Evolutionary conservation across 768 basidiomycete species (phyloP), one percentile per base, ranked within the genome.

Genomic region (Macrolepiota fuliginosa): DNA sequence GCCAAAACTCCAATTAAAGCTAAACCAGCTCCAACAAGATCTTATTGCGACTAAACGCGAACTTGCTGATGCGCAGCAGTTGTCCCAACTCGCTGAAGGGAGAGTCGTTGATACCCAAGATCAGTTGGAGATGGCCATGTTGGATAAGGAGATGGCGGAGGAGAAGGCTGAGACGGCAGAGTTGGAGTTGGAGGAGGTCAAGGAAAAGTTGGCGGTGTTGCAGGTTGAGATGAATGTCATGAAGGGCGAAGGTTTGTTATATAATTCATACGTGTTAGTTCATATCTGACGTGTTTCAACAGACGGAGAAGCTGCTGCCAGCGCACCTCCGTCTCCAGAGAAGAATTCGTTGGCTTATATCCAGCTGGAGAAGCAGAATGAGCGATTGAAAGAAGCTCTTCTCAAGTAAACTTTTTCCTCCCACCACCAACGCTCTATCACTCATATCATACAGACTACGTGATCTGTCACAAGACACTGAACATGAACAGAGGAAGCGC

Each of bases 71-170:
- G 75, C 86, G 7, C 82, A 90, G 63, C 89, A 93, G 62, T 77
- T 94, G n/a, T 80, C 86, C 0, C 82, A 87, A 36, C 76, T 94
- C 36, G 77, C 87, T 0, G 92, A 96, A 64, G 76, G 76, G 15
- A 81, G 91, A 24, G 77, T 92, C 1, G 75, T 88, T 2, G 96
- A 98, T 71, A 72, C 89, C 1, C 86, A 91, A 56, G 96, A 98
- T 61, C 92, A 96, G 70, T 76, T 98, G 40, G 97, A 99, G 76
- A 94, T 98, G 90, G 82, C 87, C 2, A 92, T 92, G 83, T 75
- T 99, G 66, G 97, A 99, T 71, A 94, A 94, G 75, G 97, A 99
- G 72, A 87, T 98, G 40, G 96, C 96, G 0, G 97, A 98, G 70
- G 96, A 98, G 73, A 86, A 86, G 62, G 89, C 91, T 0, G 96